Conservation (phyloP, 2,329 filamentous ascomycete genomes). For the Ophiostoma novo-ulmi region DNA sequence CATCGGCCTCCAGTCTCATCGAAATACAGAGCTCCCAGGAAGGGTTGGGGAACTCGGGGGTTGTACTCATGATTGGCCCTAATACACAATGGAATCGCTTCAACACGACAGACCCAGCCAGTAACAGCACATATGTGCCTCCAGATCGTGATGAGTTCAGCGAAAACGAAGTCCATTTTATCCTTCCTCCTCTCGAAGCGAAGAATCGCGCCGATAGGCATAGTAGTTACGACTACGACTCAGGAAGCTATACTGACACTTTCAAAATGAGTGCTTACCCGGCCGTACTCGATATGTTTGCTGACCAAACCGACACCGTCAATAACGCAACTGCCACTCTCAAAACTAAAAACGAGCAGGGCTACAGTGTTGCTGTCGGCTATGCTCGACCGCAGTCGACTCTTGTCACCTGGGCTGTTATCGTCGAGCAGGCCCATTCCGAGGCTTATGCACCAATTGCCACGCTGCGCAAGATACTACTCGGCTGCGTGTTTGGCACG, state of each 20-base stretch:
- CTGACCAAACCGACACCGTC: conserved; percentile 42
- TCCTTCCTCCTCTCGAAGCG: conserved; percentile 50
- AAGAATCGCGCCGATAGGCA: conserved; percentile 46
- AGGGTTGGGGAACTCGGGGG: conserved; percentile 64
- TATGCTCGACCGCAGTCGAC: conserved; percentile 64
- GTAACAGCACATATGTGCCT: conserved; percentile 43
- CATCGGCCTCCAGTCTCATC: conserved; percentile 61
- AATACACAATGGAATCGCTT: conserved; percentile 62
- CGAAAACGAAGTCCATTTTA: conserved; percentile 49
- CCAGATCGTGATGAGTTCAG: conserved; percentile 38
- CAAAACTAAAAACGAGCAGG: conserved; percentile 67
- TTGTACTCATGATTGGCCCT: conserved; percentile 67
- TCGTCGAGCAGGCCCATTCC: conserved; percentile 68
- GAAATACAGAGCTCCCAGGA: conserved; percentile 58
- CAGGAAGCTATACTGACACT: conserved; percentile 41
- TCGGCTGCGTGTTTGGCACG: conserved; percentile 82
- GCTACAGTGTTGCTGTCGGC: conserved; percentile 67
- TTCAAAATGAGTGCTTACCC: conserved; percentile 61
- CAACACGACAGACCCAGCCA: conserved; percentile 40
- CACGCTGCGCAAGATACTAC: conserved; percentile 69
- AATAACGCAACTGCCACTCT: conserved; percentile 67
- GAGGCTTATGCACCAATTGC: conserved; percentile 75
- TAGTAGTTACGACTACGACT: conserved; percentile 38
- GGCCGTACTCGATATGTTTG: conserved; percentile 57
- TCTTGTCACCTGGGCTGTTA: conserved; percentile 74